Conservation (phyloP, 495 filamentous ascomycete genomes). For the Penicillium silybi region DNA sequence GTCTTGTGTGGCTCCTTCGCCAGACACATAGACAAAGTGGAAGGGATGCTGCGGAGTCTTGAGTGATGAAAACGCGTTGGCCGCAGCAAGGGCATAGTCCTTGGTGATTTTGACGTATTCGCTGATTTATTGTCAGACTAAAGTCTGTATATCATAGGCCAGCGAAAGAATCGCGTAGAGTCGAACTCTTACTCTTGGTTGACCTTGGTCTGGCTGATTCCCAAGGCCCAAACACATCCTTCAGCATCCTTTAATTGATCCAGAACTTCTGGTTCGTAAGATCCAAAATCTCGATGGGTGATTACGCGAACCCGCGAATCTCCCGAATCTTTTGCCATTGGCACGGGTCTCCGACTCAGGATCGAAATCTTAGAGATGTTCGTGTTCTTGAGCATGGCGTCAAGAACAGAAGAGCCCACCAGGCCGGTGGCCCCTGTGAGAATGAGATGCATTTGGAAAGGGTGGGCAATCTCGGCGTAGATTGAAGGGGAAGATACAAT, state of each 20-base stretch:
- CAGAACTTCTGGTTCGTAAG: slow-evolving; percentile 52
- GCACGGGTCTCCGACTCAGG: slow-evolving; percentile 60
- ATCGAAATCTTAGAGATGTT: slow-evolving; percentile 60
- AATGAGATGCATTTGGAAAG: slow-evolving; percentile 60
- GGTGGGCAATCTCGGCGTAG: not conserved
- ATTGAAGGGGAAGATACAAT: not conserved
- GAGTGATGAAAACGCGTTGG: slow-evolving; percentile 55
- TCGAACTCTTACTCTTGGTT: slow-evolving; percentile 50
- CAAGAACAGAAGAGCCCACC: slow-evolving; percentile 60
- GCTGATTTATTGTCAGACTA: slow-evolving; percentile 28
- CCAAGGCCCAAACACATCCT: slow-evolving; percentile 69
- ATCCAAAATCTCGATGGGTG: slow-evolving; percentile 59
- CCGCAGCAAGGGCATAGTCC: slow-evolving; percentile 58
- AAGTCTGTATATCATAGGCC: not conserved
- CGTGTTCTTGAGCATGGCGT: slow-evolving; percentile 56
- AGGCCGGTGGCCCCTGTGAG: slow-evolving; percentile 73
- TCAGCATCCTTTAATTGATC: slow-evolving; percentile 58
- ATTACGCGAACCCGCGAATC: slow-evolving; percentile 56
- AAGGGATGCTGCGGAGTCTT: slow-evolving; percentile 37
- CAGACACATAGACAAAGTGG: slow-evolving; percentile 69
- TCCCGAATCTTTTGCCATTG: slow-evolving; percentile 56
- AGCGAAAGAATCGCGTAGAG: not conserved
- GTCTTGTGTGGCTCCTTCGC: slow-evolving; percentile 45
- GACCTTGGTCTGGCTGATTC: slow-evolving; percentile 56
- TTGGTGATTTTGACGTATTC: slow-evolving; percentile 66